Conservation (phyloP, 768 basidiomycete genomes). For the Tricholoma sp. region DNA sequence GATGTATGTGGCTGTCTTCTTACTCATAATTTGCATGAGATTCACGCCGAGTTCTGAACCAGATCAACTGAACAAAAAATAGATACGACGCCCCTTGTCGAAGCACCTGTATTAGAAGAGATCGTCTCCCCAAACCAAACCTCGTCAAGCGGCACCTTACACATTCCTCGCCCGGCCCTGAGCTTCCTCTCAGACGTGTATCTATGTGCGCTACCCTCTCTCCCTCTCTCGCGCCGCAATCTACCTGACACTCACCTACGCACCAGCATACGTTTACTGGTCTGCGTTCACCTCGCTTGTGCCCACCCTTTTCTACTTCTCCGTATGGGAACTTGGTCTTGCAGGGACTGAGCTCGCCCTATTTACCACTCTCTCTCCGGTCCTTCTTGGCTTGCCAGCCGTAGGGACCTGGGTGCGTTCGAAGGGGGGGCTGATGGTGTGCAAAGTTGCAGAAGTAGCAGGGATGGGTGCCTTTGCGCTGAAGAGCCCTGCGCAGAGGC, state of each 20-base stretch:
- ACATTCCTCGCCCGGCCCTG: slow-evolving; percentile 6
- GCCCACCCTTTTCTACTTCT: slow-evolving; percentile 86
- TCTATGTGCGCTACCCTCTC: slow-evolving; percentile 41
- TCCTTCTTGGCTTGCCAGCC: slow-evolving; percentile 45
- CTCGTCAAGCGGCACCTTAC: not conserved
- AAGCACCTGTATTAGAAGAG: not conserved
- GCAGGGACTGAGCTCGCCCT: slow-evolving; percentile 78
- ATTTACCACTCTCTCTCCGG: slow-evolving; percentile 65
- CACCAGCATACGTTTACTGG: slow-evolving; percentile 73
- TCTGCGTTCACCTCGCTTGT: slow-evolving; percentile 76
- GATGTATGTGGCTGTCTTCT: not conserved
- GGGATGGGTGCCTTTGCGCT: slow-evolving; percentile 52
- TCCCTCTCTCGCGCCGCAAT: not conserved
- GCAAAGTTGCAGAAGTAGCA: slow-evolving; percentile 21
- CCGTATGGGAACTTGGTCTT: slow-evolving; percentile 84
- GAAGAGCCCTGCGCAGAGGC: slow-evolving; percentile 45
- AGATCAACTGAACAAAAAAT: not conserved
- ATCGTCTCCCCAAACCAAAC: not conserved
- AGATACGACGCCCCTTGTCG: not conserved
- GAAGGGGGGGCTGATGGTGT: slow-evolving; percentile 29
- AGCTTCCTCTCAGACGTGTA: slow-evolving; percentile 43
- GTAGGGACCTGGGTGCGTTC: slow-evolving; percentile 43
- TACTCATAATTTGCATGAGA: not conserved
- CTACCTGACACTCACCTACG: not conserved
- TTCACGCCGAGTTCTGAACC: slow-evolving; percentile 11